Percentiles rank a stretch among this genome's conserved stretches.
Evolutionary conservation across 495 filamentous ascomycete genomes (phyloP).

Genomic region (Penicillium dipodomyicola): DNA sequence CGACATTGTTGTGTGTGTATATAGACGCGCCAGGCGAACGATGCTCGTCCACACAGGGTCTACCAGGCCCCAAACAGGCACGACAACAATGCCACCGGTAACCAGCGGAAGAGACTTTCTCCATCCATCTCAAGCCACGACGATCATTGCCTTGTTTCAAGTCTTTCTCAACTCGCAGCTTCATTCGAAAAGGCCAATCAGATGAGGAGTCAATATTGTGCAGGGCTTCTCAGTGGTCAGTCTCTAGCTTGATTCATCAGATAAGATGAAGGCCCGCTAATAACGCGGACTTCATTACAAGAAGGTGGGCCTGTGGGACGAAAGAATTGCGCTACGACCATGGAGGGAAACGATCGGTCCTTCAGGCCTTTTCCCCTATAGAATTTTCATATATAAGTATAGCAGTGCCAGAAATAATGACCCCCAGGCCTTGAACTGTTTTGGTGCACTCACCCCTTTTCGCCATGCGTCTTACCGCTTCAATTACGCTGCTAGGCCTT

Average conservation of each 20-base stretch:
- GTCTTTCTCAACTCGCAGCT: neutral
- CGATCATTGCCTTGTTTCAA: constrained; percentile 6
- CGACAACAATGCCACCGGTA: neutral
- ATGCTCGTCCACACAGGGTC: neutral
- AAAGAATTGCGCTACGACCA: neutral
- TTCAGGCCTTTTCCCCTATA: neutral
- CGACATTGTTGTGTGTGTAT: neutral
- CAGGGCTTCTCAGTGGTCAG: neutral
- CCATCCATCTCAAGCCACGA: neutral
- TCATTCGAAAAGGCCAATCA: neutral
- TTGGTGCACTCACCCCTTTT: neutral
- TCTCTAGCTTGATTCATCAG: constrained; percentile 4
- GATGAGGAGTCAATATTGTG: neutral
- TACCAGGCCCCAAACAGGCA: neutral
- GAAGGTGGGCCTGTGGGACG: constrained; percentile 5
- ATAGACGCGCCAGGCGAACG: neutral
- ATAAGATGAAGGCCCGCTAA: constrained; percentile 9
- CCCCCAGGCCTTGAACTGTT: neutral
- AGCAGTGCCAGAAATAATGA: neutral
- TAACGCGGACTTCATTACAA: constrained; percentile 6
- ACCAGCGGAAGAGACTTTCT: constrained; percentile 3
- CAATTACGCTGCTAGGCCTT: constrained; percentile 4
- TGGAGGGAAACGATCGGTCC: neutral
- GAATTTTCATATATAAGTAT: neutral
- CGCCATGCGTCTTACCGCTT: neutral